These are phyloP conservation scores for Withania somnifera DNA, from an alignment of 305 asterid species.

Conservation along the genomic window DNA sequence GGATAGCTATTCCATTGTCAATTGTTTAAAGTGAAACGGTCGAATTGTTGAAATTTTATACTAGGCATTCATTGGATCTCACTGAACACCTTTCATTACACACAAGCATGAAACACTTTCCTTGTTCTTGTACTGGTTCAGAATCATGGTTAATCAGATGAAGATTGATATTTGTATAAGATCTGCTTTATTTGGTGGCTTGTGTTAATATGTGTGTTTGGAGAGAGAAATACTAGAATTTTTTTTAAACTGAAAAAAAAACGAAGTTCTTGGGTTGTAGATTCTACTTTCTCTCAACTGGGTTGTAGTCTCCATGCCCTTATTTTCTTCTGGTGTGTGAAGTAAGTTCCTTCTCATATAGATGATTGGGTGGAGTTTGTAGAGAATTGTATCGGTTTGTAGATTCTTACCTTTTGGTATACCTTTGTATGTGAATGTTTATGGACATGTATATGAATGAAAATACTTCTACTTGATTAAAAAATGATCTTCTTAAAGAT, in stretches of 20 bases:
- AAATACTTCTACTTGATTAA: neutral
- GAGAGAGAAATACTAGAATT: neutral
- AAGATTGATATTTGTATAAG: neutral
- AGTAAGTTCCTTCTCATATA: neutral
- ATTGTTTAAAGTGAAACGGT: neutral
- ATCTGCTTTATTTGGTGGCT: neutral
- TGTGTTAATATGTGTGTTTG: neutral
- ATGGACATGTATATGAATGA: neutral
- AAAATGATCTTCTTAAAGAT: neutral
- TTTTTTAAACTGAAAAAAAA: too few relatives aligned
- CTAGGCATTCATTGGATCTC: neutral
- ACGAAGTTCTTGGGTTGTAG: too few relatives aligned
- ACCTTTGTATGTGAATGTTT: neutral
- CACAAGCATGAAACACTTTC: neutral
- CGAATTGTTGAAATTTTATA: neutral
- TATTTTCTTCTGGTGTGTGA: neutral
- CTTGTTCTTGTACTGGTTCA: neutral
- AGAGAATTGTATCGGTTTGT: neutral
- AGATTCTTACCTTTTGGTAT: neutral
- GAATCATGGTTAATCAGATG: neutral
- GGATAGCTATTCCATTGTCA: neutral
- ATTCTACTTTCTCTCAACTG: too few relatives aligned
- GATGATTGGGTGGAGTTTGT: neutral
- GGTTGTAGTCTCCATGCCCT: neutral
- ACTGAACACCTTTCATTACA: neutral